Percentiles rank a stretch among this genome's conserved stretches.
phyloP scores from a whole-genome alignment of 768 basidiomycete species.

The Leccinum fibrillosum region DNA sequence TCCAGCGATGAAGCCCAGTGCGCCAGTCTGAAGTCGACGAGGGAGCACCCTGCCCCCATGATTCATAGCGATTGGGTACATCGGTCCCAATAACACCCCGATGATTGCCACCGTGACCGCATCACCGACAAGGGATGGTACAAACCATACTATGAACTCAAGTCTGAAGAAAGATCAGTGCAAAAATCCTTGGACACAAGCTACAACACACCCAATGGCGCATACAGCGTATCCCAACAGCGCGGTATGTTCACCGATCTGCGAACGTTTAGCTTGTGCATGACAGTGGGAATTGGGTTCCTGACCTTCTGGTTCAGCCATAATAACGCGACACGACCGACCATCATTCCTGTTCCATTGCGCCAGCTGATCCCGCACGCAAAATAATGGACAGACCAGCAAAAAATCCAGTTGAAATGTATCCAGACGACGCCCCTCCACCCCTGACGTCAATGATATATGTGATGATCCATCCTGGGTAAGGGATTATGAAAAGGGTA shows the following conservation, averaged over 20 bases:
- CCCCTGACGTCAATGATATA: constrained; percentile 43
- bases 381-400: constrained; percentile 14
- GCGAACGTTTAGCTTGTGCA: background rate
- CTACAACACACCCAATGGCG: constrained; percentile 24
- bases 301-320: constrained; percentile 28
- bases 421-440: constrained; percentile 45
- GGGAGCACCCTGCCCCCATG: constrained; percentile 36
- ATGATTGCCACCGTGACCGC: constrained; percentile 62
- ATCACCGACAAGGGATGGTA: constrained; percentile 60
- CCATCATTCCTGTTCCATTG: constrained; percentile 20
- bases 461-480: constrained; percentile 64
- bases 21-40: constrained; percentile 32
- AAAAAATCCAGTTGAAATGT: constrained; percentile 42
- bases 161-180: constrained; percentile 36
- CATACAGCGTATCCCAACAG: constrained; percentile 29
- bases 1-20: constrained; percentile 51
- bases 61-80: constrained; percentile 57
- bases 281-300: background rate
- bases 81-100: constrained; percentile 69
- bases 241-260: constrained; percentile 32
- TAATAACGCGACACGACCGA: constrained; percentile 27
- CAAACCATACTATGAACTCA: constrained; percentile 67
- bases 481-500: background rate
- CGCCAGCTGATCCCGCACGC: background rate
- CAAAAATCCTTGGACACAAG: background rate